Conservation (phyloP, 352 stramenopile species). For the Phytophthora uliginosa region DNA sequence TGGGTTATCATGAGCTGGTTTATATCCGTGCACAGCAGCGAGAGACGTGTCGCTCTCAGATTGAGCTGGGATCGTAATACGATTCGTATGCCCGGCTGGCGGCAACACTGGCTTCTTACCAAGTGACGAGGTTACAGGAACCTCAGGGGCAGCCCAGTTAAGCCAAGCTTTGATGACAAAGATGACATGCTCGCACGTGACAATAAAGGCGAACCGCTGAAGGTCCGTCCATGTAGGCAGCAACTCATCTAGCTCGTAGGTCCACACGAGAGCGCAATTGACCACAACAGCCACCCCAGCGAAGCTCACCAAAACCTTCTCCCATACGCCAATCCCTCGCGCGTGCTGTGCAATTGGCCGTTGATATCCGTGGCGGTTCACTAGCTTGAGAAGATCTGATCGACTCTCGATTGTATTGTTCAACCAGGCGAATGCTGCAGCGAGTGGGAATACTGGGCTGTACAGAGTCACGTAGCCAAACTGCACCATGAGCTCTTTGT, state of each 20-base stretch:
- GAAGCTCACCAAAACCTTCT: constrained; percentile 94
- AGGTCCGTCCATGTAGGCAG: constrained; percentile 66
- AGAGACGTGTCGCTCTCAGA: constrained; percentile 1
- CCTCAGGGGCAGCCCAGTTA: constrained; percentile 61
- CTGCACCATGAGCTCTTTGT: constrained; percentile 91
- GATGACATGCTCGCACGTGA: constrained; percentile 70
- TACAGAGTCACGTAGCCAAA: constrained; percentile 95
- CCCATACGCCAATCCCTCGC: constrained; percentile 94
- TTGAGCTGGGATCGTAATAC: background rate
- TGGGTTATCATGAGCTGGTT: background rate
- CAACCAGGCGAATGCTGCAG: constrained; percentile 90
- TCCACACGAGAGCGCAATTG: constrained; percentile 95
- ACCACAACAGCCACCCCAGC: constrained; percentile 94
- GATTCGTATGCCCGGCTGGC: constrained; percentile 9
- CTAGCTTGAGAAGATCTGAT: constrained; percentile 94
- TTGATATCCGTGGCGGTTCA: constrained; percentile 87
- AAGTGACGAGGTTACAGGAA: constrained; percentile 33
- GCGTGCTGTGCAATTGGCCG: constrained; percentile 91
- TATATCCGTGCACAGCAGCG: constrained; percentile 10
- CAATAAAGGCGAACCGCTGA: constrained; percentile 70
- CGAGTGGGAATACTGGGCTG: constrained; percentile 92
- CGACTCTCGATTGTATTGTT: constrained; percentile 95
- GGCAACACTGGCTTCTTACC: constrained; percentile 28
- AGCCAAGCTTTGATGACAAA: constrained; percentile 68
- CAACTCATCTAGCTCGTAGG: constrained; percentile 65